Evolutionary conservation across 768 basidiomycete genomes (phyloP).

Genomic region (Lactarius pseudohatsudake): DNA sequence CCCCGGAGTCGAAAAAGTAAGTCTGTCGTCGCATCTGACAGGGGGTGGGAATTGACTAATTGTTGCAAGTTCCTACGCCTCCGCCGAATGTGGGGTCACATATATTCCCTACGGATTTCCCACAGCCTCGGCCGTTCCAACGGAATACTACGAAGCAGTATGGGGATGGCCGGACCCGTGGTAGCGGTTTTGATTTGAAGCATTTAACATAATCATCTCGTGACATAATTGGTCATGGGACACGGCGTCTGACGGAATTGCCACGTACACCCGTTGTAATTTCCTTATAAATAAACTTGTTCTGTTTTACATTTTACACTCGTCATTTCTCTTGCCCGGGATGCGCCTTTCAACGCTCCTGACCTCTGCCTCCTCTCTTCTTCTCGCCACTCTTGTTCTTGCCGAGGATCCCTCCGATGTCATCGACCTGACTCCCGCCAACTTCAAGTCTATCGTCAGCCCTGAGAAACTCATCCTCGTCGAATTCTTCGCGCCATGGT

Average conservation of each 20-base stretch:
- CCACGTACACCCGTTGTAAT: conserved; percentile 48
- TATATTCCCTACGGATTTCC: conserved; percentile 75
- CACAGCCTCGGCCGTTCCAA: conserved; percentile 68
- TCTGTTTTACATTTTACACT: conserved; percentile 28
- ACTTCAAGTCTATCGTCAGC: conserved; percentile 66
- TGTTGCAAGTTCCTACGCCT: conserved; percentile 49
- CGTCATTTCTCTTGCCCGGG: conserved; percentile 36
- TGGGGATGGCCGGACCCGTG: conserved; percentile 60
- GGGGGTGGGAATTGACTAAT: conserved; percentile 34
- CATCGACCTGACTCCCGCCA: conserved; percentile 64
- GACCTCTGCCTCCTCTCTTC: conserved; percentile 51
- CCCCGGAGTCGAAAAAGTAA: conserved; percentile 19
- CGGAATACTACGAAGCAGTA: conserved; percentile 51
- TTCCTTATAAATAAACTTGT: conserved; percentile 35
- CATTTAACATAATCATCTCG: conserved; percentile 28
- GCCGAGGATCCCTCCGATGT: conserved; percentile 75
- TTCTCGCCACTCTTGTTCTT: conserved; percentile 53
- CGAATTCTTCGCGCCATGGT: conserved; percentile 96
- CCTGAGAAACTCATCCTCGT: conserved; percentile 78
- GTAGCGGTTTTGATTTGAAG: conserved; percentile 67
- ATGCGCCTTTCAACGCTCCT: conserved; percentile 65
- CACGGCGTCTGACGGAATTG: conserved; percentile 32
- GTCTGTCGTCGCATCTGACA: conserved; percentile 8
- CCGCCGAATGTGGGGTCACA: conserved; percentile 66
- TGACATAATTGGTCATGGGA: background rate